Evolutionary conservation across 2,329 filamentous ascomycete genomes (phyloP).

Genomic region (Phialophora macrospora): DNA sequence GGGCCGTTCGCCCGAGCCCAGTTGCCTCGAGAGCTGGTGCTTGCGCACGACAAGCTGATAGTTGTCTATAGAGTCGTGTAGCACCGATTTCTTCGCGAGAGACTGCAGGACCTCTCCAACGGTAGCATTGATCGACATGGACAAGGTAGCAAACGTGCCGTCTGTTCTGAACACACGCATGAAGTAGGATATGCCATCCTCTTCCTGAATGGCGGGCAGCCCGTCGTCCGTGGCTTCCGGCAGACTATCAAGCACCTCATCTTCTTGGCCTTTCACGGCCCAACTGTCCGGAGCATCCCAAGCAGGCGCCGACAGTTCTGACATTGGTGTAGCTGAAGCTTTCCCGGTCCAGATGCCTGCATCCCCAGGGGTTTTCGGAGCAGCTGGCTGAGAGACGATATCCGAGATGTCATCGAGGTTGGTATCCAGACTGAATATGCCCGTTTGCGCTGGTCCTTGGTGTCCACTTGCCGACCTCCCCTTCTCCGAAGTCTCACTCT

Average conservation of each 20-base stretch:
- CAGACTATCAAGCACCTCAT: conserved; percentile 45
- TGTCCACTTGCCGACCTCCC: conserved; percentile 48
- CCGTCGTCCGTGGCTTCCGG: conserved; percentile 65
- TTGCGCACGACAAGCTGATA: conserved; percentile 96
- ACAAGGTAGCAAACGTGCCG: conserved; percentile 91
- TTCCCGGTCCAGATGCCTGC: conserved; percentile 44
- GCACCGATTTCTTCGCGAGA: conserved; percentile 90
- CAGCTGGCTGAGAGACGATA: conserved; percentile 72
- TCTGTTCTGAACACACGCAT: conserved; percentile 95
- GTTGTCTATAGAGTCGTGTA: conserved; percentile 87
- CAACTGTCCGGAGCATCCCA: conserved; percentile 98
- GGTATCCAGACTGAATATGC: conserved; percentile 80
- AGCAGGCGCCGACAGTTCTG: conserved; percentile 57
- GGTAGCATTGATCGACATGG: conserved; percentile 79
- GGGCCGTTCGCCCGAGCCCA: conserved; percentile 78
- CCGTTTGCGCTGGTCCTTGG: conserved; percentile 51
- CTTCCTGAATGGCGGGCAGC: conserved; percentile 70
- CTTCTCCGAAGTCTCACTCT: conserved; percentile 58
- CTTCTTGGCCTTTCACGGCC: conserved; percentile 74
- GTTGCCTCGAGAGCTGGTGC: conserved; percentile 83
- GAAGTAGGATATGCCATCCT: conserved; percentile 79
- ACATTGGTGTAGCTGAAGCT: conserved; percentile 41
- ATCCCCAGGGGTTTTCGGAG: conserved; percentile 67
- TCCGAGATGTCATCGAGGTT: conserved; percentile 90
- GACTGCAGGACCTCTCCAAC: conserved; percentile 87